A percentile compares a stretch with the other conserved stretches of the same genome.
Evolutionary conservation across 2,329 filamentous ascomycete species (phyloP).

Genomic region (Penicillium hesseltinei): DNA sequence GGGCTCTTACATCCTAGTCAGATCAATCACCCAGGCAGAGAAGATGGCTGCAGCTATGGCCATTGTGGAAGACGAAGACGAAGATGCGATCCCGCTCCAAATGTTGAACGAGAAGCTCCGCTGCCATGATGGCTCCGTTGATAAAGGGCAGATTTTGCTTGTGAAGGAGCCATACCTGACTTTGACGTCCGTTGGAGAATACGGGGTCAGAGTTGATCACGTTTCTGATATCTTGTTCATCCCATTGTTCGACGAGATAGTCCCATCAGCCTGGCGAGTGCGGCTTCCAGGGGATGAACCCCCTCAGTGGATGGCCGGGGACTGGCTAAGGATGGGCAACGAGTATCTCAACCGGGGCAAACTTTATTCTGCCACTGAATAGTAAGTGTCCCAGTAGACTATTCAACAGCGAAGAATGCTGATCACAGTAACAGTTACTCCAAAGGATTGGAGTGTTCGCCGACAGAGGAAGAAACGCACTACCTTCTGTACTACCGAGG

Average conservation of each 20-base stretch:
- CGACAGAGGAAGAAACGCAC: conserved; percentile 40
- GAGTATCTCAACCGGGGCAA: background rate
- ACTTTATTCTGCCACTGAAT: background rate
- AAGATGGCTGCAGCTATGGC: conserved; percentile 29
- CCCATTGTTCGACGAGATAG: conserved; percentile 32
- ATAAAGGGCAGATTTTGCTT: conserved; percentile 37
- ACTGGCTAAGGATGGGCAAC: background rate
- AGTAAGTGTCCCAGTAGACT: background rate
- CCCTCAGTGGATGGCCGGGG: background rate
- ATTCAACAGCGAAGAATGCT: background rate
- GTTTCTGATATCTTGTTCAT: conserved; percentile 50
- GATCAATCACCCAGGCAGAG: conserved; percentile 28
- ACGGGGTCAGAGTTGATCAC: conserved; percentile 55
- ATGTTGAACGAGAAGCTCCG: background rate
- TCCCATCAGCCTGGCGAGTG: conserved; percentile 41
- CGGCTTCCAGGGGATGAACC: background rate
- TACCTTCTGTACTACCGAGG: conserved; percentile 36
- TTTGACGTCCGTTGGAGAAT: conserved; percentile 36
- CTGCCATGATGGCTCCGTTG: background rate
- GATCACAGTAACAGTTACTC: conserved; percentile 36
- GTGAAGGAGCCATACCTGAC: conserved; percentile 58
- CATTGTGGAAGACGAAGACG: conserved; percentile 43
- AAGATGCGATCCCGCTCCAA: conserved; percentile 27
- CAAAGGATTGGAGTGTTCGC: conserved; percentile 33
- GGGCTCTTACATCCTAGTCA: conserved; percentile 36